These are phyloP conservation scores for Prunus dulcis DNA, from an alignment of 306 rosid species.

Conservation along the genomic window DNA sequence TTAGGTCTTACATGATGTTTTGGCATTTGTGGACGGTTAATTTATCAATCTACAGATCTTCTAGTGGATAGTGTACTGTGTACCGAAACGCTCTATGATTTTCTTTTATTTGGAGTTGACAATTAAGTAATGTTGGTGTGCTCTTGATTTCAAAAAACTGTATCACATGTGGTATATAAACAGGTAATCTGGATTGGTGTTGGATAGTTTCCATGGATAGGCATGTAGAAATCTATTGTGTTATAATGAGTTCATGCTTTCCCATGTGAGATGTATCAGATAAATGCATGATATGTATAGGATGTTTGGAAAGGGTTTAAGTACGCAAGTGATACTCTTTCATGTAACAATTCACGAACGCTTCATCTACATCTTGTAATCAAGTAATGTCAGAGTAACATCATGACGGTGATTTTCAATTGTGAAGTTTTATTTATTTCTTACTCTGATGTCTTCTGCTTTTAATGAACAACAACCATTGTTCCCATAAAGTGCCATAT, in stretches of 20 bases:
- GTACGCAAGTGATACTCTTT: not conserved
- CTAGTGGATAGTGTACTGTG: not conserved
- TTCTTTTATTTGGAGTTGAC: not conserved
- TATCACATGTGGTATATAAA: not conserved
- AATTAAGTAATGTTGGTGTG: not conserved
- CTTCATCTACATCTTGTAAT: constrained; percentile 1
- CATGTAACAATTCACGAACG: not conserved
- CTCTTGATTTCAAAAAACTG: not conserved
- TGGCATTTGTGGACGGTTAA: not conserved
- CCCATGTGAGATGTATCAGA: not conserved
- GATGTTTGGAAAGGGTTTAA: not conserved
- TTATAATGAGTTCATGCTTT: not conserved
- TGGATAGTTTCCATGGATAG: not conserved
- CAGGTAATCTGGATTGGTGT: not conserved
- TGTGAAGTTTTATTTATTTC: not conserved
- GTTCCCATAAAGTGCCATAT: too few relatives aligned
- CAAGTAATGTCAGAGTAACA: not conserved
- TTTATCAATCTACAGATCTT: not conserved
- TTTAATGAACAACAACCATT: not conserved
- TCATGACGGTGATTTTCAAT: not conserved
- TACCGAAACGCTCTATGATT: not conserved
- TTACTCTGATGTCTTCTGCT: not conserved
- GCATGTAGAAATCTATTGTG: not conserved
- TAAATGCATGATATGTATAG: not conserved
- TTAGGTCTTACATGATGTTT: not conserved